Conservation (phyloP, 2,329 filamentous ascomycete genomes). For the Aureobasidium sp. region DNA sequence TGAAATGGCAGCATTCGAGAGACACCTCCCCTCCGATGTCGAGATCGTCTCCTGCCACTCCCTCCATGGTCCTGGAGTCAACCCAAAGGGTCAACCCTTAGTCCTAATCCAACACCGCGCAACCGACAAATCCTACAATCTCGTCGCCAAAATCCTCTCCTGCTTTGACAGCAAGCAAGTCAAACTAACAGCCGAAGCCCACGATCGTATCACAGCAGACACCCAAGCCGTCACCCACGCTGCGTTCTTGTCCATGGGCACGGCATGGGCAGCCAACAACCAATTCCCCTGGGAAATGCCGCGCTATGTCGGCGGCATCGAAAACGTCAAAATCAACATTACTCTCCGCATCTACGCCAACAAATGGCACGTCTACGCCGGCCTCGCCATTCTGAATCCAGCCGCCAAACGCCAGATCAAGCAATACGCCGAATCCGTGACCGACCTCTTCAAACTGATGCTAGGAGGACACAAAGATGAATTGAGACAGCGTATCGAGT, state of each 20-base stretch:
- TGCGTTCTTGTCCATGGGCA: conserved; percentile 92
- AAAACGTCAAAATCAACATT: conserved; percentile 99
- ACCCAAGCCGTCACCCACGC: conserved; percentile 97
- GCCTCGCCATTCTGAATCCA: conserved; percentile 92
- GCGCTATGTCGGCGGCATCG: conserved; percentile 94
- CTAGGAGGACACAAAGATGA: conserved; percentile 73
- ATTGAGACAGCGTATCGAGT: conserved; percentile 66
- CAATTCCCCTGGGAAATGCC: conserved; percentile 96
- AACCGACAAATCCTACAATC: conserved; percentile 64
- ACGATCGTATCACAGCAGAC: conserved; percentile 96
- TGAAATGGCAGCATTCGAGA: conserved; percentile 88
- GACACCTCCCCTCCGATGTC: conserved; percentile 77
- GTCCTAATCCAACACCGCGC: conserved; percentile 92
- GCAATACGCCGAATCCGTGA: conserved; percentile 88
- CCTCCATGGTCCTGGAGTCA: conserved; percentile 85
- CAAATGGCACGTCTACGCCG: conserved; percentile 99
- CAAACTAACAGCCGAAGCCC: conserved; percentile 75
- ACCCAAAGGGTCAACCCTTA: conserved; percentile 81
- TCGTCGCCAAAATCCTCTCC: conserved; percentile 73
- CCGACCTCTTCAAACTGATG: conserved; percentile 95
- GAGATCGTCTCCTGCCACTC: conserved; percentile 95
- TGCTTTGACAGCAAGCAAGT: conserved; percentile 84
- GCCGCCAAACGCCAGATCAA: conserved; percentile 86
- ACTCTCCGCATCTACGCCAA: conserved; percentile 95
- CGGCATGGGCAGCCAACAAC: conserved; percentile 89